Conservation (phyloP, 83 land plant species). For the Diphasiastrum complanatum region DNA sequence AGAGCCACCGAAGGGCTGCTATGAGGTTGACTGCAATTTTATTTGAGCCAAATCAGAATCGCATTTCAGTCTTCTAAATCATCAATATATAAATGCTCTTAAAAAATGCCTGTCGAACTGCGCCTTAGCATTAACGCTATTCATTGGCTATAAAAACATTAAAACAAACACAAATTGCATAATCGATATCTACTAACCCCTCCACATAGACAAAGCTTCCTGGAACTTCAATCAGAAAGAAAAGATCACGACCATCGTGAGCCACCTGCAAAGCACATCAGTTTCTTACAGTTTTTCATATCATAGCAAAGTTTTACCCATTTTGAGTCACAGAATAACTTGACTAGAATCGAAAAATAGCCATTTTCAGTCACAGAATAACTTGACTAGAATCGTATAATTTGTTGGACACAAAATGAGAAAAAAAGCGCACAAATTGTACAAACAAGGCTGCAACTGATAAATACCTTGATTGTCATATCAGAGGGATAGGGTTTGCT, state of each 20-base stretch:
- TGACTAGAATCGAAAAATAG: background rate
- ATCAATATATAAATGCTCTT: background rate
- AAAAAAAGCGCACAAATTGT: background rate
- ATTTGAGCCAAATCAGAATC: background rate
- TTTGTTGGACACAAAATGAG: background rate
- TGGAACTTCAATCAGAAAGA: slow-evolving; percentile 31
- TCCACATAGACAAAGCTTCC: slow-evolving; percentile 23
- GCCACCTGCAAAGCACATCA: slow-evolving; percentile 24
- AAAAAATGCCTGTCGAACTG: no score
- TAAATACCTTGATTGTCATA: slow-evolving; percentile 30
- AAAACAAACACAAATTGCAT: background rate
- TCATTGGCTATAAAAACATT: no score
- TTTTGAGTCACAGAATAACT: background rate
- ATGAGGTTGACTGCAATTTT: slow-evolving; percentile 20
- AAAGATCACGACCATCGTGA: slow-evolving; percentile 39
- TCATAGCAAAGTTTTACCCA: background rate
- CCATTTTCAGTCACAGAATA: background rate
- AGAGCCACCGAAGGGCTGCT: slow-evolving; percentile 34
- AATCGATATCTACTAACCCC: slow-evolving; percentile 12
- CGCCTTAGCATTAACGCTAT: no score
- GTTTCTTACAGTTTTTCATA: background rate
- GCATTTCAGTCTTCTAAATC: background rate
- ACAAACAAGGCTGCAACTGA: slow-evolving; percentile 1
- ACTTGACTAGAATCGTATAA: background rate
- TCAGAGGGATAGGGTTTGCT: slow-evolving; percentile 21